A percentile compares a stretch with the other conserved stretches of the same genome.
phyloP scores from a whole-genome alignment of 805 yeast species.

The Candida patagonica region DNA sequence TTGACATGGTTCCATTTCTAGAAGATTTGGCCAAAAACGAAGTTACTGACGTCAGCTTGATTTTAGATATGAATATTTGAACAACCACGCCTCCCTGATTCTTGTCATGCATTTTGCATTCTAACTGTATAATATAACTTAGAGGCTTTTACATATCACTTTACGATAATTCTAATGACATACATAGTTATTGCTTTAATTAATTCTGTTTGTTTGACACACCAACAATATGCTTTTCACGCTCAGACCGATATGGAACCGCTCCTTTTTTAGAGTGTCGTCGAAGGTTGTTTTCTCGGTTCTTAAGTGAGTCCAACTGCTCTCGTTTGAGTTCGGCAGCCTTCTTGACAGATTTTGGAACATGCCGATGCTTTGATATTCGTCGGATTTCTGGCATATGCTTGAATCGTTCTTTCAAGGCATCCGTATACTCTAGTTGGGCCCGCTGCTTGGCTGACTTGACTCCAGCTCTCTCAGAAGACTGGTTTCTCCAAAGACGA shows the following conservation, averaged over 20 bases:
- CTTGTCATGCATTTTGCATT: neutral
- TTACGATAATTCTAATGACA: neutral
- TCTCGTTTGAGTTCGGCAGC: conserved; percentile 77
- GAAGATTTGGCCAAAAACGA: conserved; percentile 66
- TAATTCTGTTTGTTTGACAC: conserved; percentile 38
- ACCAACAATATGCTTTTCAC: conserved; percentile 81
- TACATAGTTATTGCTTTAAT: neutral
- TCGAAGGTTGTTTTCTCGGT: conserved; percentile 76
- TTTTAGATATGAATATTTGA: conserved; percentile 54
- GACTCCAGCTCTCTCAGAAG: conserved; percentile 74
- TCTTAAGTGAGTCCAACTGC: conserved; percentile 64
- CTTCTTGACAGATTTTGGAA: conserved; percentile 79
- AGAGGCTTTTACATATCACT: neutral
- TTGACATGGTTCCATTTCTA: conserved; percentile 83
- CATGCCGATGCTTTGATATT: conserved; percentile 84
- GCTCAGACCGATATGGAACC: conserved; percentile 45
- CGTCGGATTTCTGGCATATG: conserved; percentile 94
- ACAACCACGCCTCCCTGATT: neutral
- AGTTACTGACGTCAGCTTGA: conserved; percentile 79
- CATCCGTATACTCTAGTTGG: conserved; percentile 83
- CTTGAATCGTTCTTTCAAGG: conserved; percentile 84
- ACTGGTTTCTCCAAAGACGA: conserved; percentile 83
- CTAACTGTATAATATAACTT: neutral
- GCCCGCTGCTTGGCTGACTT: conserved; percentile 72
- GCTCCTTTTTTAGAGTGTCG: conserved; percentile 53